Percentiles rank a stretch among this genome's conserved stretches.
Conservation (phyloP, 768 basidiomycete species). For the Calocybe gangraenosa region DNA sequence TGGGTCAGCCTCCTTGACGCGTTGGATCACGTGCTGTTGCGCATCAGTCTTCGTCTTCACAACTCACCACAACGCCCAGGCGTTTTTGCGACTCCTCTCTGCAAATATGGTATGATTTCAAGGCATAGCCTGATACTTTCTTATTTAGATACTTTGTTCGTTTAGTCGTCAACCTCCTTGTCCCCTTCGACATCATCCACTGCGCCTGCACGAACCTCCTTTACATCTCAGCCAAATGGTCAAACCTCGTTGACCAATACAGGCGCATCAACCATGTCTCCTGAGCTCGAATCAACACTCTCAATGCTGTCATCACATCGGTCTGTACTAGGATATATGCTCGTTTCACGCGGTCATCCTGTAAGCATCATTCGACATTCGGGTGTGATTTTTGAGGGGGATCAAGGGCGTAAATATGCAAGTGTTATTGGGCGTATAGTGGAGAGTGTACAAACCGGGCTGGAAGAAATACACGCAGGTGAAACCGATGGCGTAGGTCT, state of each 20-base stretch:
- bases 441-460: slow-evolving; percentile 68
- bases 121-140: not conserved
- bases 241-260: slow-evolving; percentile 15
- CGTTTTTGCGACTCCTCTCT: no score
- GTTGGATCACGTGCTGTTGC: no score
- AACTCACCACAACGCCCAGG: no score
- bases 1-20: no score
- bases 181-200: not conserved
- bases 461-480: slow-evolving; percentile 67
- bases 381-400: slow-evolving; percentile 83
- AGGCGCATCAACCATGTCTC: slow-evolving; percentile 39
- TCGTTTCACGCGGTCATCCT: slow-evolving; percentile 69
- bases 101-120: no score
- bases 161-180: not conserved
- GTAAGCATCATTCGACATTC: slow-evolving; percentile 81
- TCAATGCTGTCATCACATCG: slow-evolving; percentile 73
- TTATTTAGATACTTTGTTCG: not conserved
- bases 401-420: slow-evolving; percentile 75
- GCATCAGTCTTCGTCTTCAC: no score
- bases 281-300: slow-evolving; percentile 83
- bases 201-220: slow-evolving; percentile 24
- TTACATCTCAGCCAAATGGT: slow-evolving; percentile 22
- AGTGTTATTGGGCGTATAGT: slow-evolving; percentile 71
- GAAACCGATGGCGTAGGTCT: slow-evolving; percentile 21
- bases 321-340: slow-evolving; percentile 83